A percentile compares a stretch with the other conserved stretches of the same genome.
Conservation (phyloP, 1,139 yeast genomes). For the Insectozyma bohioensis region DNA sequence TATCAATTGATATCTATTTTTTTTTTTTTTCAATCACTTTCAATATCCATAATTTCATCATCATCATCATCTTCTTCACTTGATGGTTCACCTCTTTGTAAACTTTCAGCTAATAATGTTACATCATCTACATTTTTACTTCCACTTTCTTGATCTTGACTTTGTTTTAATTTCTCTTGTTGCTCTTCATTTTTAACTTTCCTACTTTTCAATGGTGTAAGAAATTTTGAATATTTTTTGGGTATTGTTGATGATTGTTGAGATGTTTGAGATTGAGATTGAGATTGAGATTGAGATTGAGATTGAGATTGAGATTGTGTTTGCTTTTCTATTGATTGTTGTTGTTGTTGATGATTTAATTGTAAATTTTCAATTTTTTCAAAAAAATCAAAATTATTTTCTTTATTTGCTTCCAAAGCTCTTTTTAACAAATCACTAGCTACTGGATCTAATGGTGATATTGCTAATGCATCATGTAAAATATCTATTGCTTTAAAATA, state of each 20-base stretch:
- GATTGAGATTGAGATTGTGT: too few relatives aligned
- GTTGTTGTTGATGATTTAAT: not conserved
- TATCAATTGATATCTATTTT: not conserved
- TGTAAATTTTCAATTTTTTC: constrained; percentile 15
- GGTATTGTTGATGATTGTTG: too few relatives aligned
- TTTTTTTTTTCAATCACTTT: constrained; percentile 42
- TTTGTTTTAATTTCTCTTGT: not conserved
- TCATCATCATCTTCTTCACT: constrained; percentile 53
- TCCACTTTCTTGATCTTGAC: not conserved
- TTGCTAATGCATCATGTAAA: constrained; percentile 78
- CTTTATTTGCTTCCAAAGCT: constrained; percentile 70
- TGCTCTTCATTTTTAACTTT: constrained; percentile 14
- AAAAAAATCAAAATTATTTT: constrained; percentile 27
- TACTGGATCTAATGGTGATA: constrained; percentile 79
- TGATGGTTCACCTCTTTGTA: constrained; percentile 53
- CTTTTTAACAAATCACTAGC: constrained; percentile 78
- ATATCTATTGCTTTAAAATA: constrained; percentile 67
- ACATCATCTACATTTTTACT: constrained; percentile 23
- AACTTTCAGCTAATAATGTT: constrained; percentile 35
- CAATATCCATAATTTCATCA: constrained; percentile 64
- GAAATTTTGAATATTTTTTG: constrained; percentile 12
- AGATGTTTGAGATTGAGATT: too few relatives aligned
- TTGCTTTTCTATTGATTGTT: not conserved
- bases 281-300: too few relatives aligned
- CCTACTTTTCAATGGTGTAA: constrained; percentile 23